These are phyloP conservation scores for Kodamaea sp. DNA, from an alignment of 1,139 yeast species.

Conservation along the genomic window DNA sequence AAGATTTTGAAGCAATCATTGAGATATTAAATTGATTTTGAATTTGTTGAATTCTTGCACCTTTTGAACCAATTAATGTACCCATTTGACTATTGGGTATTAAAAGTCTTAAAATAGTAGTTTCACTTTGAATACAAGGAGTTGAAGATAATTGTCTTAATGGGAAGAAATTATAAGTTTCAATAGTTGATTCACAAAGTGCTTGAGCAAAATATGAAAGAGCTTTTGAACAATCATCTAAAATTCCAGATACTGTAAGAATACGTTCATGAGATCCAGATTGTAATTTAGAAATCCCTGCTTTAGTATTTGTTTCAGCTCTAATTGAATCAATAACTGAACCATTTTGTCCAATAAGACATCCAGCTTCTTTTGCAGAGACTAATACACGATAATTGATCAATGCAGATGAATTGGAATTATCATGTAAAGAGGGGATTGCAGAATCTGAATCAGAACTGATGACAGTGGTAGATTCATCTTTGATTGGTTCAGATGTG, in stretches of 20 bases:
- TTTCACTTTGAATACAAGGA: conserved; percentile 49
- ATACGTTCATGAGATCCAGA: conserved; percentile 85
- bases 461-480: conserved; percentile 2
- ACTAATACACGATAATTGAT: conserved; percentile 68
- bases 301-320: conserved; percentile 75
- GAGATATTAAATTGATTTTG: conserved; percentile 69
- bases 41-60: conserved; percentile 74
- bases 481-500: conserved; percentile 21
- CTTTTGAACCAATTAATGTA: conserved; percentile 83
- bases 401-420: conserved; percentile 33
- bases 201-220: conserved; percentile 70
- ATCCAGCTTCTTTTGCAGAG: conserved; percentile 86
- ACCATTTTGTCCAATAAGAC: conserved; percentile 86
- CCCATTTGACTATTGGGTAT: conserved; percentile 90
- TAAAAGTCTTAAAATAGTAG: conserved; percentile 63
- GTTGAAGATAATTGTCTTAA: conserved; percentile 55
- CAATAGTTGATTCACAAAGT: conserved; percentile 37
- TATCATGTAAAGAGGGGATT: conserved; percentile 30
- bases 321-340: conserved; percentile 75
- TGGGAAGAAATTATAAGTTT: conserved; percentile 56
- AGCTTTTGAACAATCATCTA: conserved; percentile 71
- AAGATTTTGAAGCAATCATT: conserved; percentile 86
- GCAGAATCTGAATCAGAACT: neutral
- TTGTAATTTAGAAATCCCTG: conserved; percentile 81
- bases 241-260: conserved; percentile 75